phyloP scores from a whole-genome alignment of 1,284 basidiomycete genomes.

The Albatrellus sp. region DNA sequence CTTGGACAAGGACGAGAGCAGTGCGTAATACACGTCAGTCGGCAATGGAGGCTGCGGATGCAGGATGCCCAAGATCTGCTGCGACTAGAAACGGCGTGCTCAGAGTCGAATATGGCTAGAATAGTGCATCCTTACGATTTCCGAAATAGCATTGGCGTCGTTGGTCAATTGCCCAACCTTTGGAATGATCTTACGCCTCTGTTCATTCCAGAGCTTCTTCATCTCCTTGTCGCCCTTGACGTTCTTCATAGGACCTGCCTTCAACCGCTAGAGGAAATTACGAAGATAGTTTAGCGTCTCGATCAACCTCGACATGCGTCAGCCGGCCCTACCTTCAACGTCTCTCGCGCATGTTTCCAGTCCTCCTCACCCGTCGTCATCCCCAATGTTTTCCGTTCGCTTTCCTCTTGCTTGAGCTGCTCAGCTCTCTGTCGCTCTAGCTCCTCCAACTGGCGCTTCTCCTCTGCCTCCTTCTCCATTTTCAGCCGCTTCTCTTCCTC shows the following conservation, averaged over 20 bases:
- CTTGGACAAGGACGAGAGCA: slow-evolving; percentile 82
- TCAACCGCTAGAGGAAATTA: slow-evolving; percentile 40
- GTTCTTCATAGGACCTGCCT: slow-evolving; percentile 57
- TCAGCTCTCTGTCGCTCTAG: slow-evolving; percentile 16
- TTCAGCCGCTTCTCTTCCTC: slow-evolving; percentile 15
- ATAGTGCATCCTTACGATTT: slow-evolving; percentile 44
- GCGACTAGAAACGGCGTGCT: slow-evolving; percentile 31
- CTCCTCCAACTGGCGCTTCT: slow-evolving; percentile 24
- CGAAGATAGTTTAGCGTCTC: slow-evolving; percentile 4
- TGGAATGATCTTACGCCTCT: slow-evolving; percentile 79
- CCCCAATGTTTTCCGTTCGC: slow-evolving; percentile 26
- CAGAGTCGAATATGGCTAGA: slow-evolving; percentile 4
- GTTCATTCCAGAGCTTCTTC: slow-evolving; percentile 45
- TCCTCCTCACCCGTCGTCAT: slow-evolving; percentile 47
- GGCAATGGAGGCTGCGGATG: slow-evolving; percentile 25
- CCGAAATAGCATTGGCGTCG: slow-evolving; percentile 53
- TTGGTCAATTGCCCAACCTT: slow-evolving; percentile 90
- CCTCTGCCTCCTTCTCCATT: slow-evolving; percentile 25
- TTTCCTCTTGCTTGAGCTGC: slow-evolving; percentile 16
- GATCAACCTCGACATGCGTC: neutral
- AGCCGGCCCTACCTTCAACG: slow-evolving; percentile 39
- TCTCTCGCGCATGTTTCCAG: slow-evolving; percentile 52
- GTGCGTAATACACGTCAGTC: slow-evolving; percentile 54
- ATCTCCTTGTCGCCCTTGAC: slow-evolving; percentile 55
- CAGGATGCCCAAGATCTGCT: slow-evolving; percentile 48